Evolutionary conservation across 2,329 filamentous ascomycete genomes (phyloP), one percentile per base, ranked within the genome.

Genomic region (Aspergillus sclerotialis): DNA sequence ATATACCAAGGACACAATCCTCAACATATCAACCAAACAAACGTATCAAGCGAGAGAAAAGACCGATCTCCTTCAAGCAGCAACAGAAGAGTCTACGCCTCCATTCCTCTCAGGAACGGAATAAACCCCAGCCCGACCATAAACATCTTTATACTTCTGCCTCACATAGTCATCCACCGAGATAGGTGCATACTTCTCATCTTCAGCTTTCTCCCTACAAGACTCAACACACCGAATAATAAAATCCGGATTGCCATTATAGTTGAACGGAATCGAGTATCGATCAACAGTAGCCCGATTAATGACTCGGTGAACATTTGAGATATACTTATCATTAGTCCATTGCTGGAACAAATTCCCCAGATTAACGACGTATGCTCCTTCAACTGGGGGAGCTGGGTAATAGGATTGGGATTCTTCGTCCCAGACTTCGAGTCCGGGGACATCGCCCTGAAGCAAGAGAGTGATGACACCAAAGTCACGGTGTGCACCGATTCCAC

Each of bases 381-480:
- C 49, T 2, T 37, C 26, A 3, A 45, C 30, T 3, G 53, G 52
- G 5, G 38, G 38, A 3, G 52, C 49, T 33, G 50, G 50, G 2
- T 46, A 47, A 52, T 52, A 58, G 23, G 43, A 33, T 7, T 32
- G 30, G 7, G 38, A 39, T 14, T 29, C 30, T 9, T 48, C 40
- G 33, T 53, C 40, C 48, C 47, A 49, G 2, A 56, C 51, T 19
- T 58, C 47, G 3, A 58, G 35, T 1, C 55, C 53, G 8, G 49
- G 49, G 2, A 41, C 43, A 8, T 38, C 30, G 31, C 55, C 53
- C 28, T 58, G 53, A 2, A 57, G 43, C 5, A 59, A 50, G 7
- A 60, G 47, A 3, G 53, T 59, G 16, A 58, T 46, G n/a, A 45
- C 52, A 6, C 54, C 53, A 14, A 58, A 59, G 35, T 59, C 53